Evolutionary conservation across 2,329 filamentous ascomycete genomes (phyloP).

Genomic region (Teratosphaeria zuluensis): DNA sequence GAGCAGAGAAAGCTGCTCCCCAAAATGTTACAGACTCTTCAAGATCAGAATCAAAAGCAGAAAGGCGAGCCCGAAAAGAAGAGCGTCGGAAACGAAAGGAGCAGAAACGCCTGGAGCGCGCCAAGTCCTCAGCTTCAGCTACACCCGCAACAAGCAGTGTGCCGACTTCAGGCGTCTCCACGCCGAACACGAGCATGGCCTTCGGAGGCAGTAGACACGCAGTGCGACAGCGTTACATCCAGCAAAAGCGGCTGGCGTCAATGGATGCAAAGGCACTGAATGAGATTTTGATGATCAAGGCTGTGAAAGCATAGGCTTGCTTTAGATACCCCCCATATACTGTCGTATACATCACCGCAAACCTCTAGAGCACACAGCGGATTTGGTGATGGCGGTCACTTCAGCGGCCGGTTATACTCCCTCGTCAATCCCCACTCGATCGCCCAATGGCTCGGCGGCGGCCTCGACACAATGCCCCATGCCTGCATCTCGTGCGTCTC

Average conservation of each 20-base stretch:
- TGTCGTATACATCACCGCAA: not conserved
- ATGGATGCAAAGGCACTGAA: slow-evolving; percentile 74
- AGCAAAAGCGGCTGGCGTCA: slow-evolving; percentile 75
- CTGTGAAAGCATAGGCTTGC: slow-evolving; percentile 6
- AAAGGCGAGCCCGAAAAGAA: slow-evolving; percentile 37
- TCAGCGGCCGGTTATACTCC: not conserved
- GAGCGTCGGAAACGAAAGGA: slow-evolving; percentile 41
- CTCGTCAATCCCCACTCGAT: slow-evolving; percentile 11
- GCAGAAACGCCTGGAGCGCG: slow-evolving; percentile 37
- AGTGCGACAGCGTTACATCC: slow-evolving; percentile 72
- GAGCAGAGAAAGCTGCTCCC: not conserved
- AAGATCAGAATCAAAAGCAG: slow-evolving; percentile 31
- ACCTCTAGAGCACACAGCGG: too few relatives aligned
- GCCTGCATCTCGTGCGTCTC: slow-evolving; percentile 15
- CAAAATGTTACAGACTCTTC: slow-evolving; percentile 5
- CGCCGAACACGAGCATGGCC: slow-evolving; percentile 15
- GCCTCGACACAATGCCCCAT: slow-evolving; percentile 20
- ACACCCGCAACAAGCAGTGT: not conserved
- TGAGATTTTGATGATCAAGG: slow-evolving; percentile 69
- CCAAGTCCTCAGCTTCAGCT: slow-evolving; percentile 26
- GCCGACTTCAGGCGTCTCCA: slow-evolving; percentile 15
- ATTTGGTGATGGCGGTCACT: not conserved
- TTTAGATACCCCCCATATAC: not conserved
- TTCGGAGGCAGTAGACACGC: slow-evolving; percentile 47
- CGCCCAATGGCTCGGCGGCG: slow-evolving; percentile 14